Evolutionary conservation across 169 alveolate genomes (phyloP).

Genomic region (Neospora caninum): DNA sequence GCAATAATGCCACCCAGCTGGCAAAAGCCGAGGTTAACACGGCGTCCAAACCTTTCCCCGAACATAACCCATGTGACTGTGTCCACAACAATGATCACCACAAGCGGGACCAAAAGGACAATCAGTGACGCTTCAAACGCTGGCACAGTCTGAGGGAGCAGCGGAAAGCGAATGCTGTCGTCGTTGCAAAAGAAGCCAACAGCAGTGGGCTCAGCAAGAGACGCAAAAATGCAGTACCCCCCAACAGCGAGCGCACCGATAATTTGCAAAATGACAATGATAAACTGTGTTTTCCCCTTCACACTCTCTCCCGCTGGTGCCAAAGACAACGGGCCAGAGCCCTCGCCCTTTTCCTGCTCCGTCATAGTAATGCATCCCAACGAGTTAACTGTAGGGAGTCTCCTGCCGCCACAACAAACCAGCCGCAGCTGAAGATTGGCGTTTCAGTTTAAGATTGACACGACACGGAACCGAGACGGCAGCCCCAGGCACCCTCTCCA

Average conservation of each 20-base stretch:
- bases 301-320: neutral
- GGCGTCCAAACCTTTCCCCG: constrained; percentile 7
- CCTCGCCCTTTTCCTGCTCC: neutral
- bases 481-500: no score
- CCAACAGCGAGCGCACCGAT: constrained; percentile 32
- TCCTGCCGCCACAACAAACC: no score
- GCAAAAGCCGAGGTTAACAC: constrained; percentile 18
- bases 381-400: no score
- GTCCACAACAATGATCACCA: constrained; percentile 32
- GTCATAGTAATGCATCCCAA: no score
- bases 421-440: no score
- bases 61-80: neutral
- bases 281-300: neutral
- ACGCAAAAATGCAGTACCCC: constrained; percentile 41
- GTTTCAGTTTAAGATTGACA: no score
- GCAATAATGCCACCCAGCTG: constrained; percentile 10
- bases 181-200: constrained; percentile 64
- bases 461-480: no score
- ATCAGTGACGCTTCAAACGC: constrained; percentile 41
- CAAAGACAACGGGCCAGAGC: neutral
- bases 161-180: constrained; percentile 61
- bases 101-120: constrained; percentile 38
- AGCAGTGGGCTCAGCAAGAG: constrained; percentile 32
- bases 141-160: constrained; percentile 63
- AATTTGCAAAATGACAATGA: constrained; percentile 35